Evolutionary conservation across 768 basidiomycete genomes (phyloP).

Genomic region (Mycena filopes): DNA sequence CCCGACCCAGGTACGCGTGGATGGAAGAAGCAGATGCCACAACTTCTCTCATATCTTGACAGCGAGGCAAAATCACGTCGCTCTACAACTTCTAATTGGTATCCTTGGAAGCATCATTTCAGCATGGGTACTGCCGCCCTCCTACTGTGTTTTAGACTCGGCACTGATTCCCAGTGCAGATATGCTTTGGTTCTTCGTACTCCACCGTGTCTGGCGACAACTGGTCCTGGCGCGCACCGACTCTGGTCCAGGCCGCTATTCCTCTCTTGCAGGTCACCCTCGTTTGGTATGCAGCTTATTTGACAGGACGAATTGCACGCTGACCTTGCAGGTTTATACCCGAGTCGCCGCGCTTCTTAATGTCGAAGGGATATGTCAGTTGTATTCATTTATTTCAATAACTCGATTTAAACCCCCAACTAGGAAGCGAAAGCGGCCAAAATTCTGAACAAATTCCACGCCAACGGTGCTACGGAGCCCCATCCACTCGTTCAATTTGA

Average conservation of each 20-base stretch:
- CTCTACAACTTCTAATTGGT: constrained; percentile 82
- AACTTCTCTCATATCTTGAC: constrained; percentile 11
- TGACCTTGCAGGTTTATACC: constrained; percentile 63
- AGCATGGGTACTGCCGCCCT: constrained; percentile 47
- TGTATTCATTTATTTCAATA: neutral
- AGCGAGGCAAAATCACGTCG: constrained; percentile 67
- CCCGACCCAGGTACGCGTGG: constrained; percentile 67
- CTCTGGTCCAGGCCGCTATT: constrained; percentile 67
- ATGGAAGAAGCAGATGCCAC: neutral
- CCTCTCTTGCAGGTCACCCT: constrained; percentile 66
- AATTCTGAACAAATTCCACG: constrained; percentile 79
- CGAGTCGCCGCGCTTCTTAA: constrained; percentile 74
- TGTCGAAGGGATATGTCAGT: constrained; percentile 67
- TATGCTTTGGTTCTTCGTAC: constrained; percentile 55
- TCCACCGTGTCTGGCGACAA: constrained; percentile 47
- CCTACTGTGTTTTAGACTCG: neutral
- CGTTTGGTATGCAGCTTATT: constrained; percentile 54
- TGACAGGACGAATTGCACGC: neutral
- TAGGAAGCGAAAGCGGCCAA: constrained; percentile 68
- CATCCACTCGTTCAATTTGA: constrained; percentile 69
- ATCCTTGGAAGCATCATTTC: constrained; percentile 76
- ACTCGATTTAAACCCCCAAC: neutral
- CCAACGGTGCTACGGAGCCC: constrained; percentile 64
- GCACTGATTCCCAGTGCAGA: too few relatives aligned
- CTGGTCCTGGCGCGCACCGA: constrained; percentile 77